Conservation (phyloP, 768 basidiomycete species). For the Tylopilus vinaceipallidus region DNA sequence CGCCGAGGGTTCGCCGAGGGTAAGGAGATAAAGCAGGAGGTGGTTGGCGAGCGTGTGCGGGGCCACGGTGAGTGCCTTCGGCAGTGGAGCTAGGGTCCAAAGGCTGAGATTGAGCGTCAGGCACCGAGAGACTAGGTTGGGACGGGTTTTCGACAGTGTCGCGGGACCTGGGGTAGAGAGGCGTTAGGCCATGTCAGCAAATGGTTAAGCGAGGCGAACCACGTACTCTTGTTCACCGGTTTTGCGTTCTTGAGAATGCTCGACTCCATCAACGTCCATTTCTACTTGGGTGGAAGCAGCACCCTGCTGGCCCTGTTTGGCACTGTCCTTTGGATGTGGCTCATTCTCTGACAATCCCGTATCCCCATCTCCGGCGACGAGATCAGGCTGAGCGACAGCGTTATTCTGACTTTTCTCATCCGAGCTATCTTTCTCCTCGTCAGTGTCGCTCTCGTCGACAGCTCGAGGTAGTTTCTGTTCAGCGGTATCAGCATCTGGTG, state of each 20-base stretch:
- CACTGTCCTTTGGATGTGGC: constrained; percentile 17
- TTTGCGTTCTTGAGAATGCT: constrained; percentile 27
- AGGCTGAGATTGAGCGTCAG: constrained; percentile 9
- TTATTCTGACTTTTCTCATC: constrained; percentile 27
- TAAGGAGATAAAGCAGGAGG: constrained; percentile 39
- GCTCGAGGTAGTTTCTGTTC: constrained; percentile 18
- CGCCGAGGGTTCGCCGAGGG: constrained; percentile 78
- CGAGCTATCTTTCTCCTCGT: constrained; percentile 28
- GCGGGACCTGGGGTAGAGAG: constrained; percentile 6
- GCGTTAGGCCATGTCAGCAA: neutral
- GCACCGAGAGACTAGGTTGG: constrained; percentile 1
- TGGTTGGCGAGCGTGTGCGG: constrained; percentile 39
- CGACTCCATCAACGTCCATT: constrained; percentile 10
- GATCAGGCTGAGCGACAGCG: constrained; percentile 37
- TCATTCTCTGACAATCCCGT: constrained; percentile 14
- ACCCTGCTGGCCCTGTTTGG: constrained; percentile 23
- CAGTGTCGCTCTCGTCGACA: constrained; percentile 15
- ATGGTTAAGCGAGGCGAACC: neutral
- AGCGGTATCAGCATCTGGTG: constrained; percentile 23
- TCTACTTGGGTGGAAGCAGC: constrained; percentile 15
- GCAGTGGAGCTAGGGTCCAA: constrained; percentile 35
- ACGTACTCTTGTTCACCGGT: constrained; percentile 15
- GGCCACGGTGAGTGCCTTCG: constrained; percentile 47
- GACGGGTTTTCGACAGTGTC: constrained; percentile 11
- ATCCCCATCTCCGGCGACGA: constrained; percentile 29